These are phyloP conservation scores for Orbilia oligospora DNA, from an alignment of 2,329 filamentous ascomycete species.

Conservation along the genomic window DNA sequence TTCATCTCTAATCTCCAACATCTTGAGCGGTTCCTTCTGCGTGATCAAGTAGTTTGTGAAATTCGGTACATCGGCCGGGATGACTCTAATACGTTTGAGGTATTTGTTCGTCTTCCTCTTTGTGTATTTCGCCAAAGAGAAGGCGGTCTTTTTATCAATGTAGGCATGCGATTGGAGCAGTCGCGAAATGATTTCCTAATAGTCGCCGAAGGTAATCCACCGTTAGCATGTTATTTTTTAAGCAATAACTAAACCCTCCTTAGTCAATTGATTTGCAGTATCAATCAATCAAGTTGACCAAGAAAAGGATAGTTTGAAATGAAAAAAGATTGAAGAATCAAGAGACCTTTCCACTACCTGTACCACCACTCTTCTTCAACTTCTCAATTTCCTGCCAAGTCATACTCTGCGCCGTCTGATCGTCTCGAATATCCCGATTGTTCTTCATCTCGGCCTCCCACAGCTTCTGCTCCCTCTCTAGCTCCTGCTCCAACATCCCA, in stretches of 20 bases:
- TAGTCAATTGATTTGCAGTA: not conserved
- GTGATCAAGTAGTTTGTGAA: conserved; percentile 83
- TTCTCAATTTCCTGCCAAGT: conserved; percentile 79
- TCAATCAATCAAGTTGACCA: conserved; percentile 2
- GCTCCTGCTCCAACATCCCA: conserved; percentile 60
- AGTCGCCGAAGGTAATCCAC: conserved; percentile 65
- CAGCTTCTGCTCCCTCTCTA: conserved; percentile 66
- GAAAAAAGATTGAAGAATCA: conserved; percentile 40
- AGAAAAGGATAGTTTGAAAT: conserved; percentile 1
- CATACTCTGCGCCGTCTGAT: conserved; percentile 80
- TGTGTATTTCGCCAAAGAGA: conserved; percentile 95
- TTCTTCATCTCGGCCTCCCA: conserved; percentile 73
- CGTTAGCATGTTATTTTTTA: conserved; percentile 35
- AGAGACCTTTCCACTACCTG: conserved; percentile 73
- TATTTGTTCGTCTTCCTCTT: conserved; percentile 95
- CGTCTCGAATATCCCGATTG: conserved; percentile 76
- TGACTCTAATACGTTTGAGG: conserved; percentile 84
- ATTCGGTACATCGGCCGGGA: conserved; percentile 84
- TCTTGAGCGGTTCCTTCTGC: conserved; percentile 83
- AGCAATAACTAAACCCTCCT: not conserved
- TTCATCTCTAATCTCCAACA: conserved; percentile 89
- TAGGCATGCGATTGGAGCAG: conserved; percentile 89
- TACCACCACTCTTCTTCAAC: conserved; percentile 77
- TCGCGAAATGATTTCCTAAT: conserved; percentile 89
- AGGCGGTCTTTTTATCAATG: conserved; percentile 93